Evolutionary conservation across 169 alveolate species (phyloP).

Genomic region (Plasmodium gonderi): DNA sequence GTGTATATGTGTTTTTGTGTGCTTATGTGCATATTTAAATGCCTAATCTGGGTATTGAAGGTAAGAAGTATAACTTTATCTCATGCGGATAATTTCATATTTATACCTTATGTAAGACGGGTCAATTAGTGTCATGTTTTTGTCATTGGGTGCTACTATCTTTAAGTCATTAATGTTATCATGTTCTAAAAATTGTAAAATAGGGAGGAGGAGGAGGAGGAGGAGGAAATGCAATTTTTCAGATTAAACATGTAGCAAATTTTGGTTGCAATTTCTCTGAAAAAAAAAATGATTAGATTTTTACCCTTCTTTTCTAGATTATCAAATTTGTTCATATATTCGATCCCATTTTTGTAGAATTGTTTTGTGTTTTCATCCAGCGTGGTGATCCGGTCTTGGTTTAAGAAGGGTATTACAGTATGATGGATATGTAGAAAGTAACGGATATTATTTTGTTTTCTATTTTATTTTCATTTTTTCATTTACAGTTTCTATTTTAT

Average conservation of each 20-base stretch:
- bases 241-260: background rate
- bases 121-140: conserved; percentile 1
- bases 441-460: background rate
- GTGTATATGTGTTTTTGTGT: background rate
- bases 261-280: no score
- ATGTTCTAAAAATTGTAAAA: conserved; percentile 8
- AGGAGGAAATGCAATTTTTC: background rate
- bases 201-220: background rate
- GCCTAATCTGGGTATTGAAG: background rate
- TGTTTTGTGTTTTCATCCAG: conserved; percentile 6
- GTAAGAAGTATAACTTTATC: background rate
- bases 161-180: conserved; percentile 8
- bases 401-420: background rate
- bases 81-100: background rate
- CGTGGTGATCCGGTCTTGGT: background rate
- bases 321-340: conserved; percentile 42
- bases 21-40: background rate
- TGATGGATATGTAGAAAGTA: no score
- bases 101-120: conserved; percentile 47
- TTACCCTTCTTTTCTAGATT: conserved; percentile 59
- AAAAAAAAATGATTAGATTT: background rate
- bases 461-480: background rate
- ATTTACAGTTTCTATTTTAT: background rate
- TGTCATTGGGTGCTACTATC: background rate
- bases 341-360: background rate